Evolutionary conservation across 129 eudicot species (phyloP).

Genomic region (Solidago caesia): DNA sequence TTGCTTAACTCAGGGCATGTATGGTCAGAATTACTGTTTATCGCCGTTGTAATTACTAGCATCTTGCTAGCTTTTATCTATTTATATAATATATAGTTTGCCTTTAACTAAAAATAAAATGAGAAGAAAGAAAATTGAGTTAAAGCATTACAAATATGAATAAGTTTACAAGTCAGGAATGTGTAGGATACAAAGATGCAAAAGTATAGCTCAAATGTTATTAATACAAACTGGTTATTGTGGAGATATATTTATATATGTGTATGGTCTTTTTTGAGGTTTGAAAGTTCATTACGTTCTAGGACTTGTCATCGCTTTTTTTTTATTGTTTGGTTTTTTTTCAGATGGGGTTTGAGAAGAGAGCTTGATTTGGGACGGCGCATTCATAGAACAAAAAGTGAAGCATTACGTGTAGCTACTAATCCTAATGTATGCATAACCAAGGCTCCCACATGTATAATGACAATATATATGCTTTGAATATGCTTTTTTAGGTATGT

Average conservation of each 20-base stretch:
- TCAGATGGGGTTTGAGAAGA: constrained; percentile 58
- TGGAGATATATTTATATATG: constrained; percentile 10
- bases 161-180: constrained; percentile 1
- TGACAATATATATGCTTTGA: constrained; percentile 43
- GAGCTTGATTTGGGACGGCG: constrained; percentile 33
- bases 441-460: constrained; percentile 41
- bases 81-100: no score
- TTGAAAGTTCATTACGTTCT: background rate
- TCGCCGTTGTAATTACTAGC: no score
- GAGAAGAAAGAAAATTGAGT: constrained; percentile 18
- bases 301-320: background rate
- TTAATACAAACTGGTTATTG: constrained; percentile 2
- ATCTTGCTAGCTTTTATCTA: no score
- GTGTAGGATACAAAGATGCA: constrained; percentile 7
- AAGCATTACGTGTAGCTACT: constrained; percentile 55
- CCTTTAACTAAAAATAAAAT: no score
- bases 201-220: constrained; percentile 9
- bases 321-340: constrained; percentile 17
- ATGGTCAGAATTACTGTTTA: no score
- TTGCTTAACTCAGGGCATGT: no score
- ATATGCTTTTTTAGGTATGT: constrained; percentile 46
- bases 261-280: constrained; percentile 17
- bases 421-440: constrained; percentile 68
- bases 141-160: constrained; percentile 14
- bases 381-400: constrained; percentile 40